phyloP scores from a whole-genome alignment of 169 alveolate genomes.

The Ichthyophthirius multifiliis region DNA sequence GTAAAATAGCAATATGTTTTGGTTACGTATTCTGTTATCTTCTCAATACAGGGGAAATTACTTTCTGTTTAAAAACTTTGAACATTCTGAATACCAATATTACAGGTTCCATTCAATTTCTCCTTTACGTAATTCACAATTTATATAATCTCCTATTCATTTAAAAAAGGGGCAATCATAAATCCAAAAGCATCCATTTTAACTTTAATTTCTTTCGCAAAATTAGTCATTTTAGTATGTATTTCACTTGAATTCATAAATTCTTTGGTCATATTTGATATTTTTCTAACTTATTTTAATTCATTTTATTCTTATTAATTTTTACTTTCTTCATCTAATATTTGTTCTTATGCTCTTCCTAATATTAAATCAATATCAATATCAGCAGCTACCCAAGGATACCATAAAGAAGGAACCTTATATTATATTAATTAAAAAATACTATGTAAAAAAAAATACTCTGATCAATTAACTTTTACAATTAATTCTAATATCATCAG shows the following conservation, averaged over 20 bases:
- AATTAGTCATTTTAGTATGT: not conserved
- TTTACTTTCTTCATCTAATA: not conserved
- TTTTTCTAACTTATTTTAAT: not conserved
- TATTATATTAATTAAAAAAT: not conserved
- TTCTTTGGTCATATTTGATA: not conserved
- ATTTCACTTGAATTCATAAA: not conserved
- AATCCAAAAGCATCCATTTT: not conserved
- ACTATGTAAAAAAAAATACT: not conserved
- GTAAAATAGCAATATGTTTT: not conserved
- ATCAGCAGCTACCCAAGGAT: not conserved
- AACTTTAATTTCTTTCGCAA: not conserved
- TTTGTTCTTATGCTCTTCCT: not conserved
- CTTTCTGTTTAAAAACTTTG: not conserved
- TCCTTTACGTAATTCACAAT: not conserved
- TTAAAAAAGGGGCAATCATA: not conserved
- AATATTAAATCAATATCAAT: not conserved
- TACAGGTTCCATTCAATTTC: not conserved
- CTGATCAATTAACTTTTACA: not conserved
- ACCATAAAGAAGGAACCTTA: slow-evolving; percentile 5
- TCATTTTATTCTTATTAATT: not conserved
- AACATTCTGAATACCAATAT: not conserved
- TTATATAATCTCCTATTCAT: not conserved
- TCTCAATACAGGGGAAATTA: not conserved
- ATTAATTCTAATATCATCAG: slow-evolving; percentile 21
- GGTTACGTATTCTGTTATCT: not conserved